Evolutionary conservation across 1,284 basidiomycete genomes (phyloP), one percentile per base, ranked within the genome.

Genomic region (Apiotrichum sp.): DNA sequence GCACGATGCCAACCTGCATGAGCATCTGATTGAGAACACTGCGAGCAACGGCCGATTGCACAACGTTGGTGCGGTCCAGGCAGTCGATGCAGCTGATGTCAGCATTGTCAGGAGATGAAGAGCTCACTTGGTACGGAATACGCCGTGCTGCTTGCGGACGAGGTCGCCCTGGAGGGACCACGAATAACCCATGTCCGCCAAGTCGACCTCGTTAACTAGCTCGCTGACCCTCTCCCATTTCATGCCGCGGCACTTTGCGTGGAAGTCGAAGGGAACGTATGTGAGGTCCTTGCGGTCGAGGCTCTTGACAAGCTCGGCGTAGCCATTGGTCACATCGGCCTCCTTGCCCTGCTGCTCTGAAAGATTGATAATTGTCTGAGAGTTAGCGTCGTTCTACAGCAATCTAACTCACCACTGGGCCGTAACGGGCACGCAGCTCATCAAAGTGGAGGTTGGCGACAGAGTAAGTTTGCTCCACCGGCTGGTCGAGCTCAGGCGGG

Each of bases 281-380:
- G 78, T 79, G n/a, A 86, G 80, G 66, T 87, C 84, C 53, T 83
- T 80, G 50, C 74, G 65, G 2, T 67, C 69, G 34, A 91, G 72
- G 58, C 83, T 82, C 10, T 81, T 75, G 61, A 86, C 83, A 50
- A 84, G 84, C 35, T 88, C 82, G 39, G 83, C 78, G 71, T 91
- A 98, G 8, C 86, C 88, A 55, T 83, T 78, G 0, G 92, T 91
- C 11, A 98, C 82, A 1, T 78, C 75, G 0, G 82, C 86, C 76
- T 98, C 93, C 69, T 89, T 95, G 7, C 95, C 93, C 7, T 84
- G 81, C 68, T 89, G 86, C 68, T 98, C 95, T 0, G 93, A 89
- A 6, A 98, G 81, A 67, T 97, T 97, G 54, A 96, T 80, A 57
- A 88, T 81, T 2, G 83, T 86, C 90, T 90, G 13, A 38, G 36